Percentiles rank a stretch among this genome's conserved stretches.
These are phyloP conservation scores for Boletus huronensis DNA, from an alignment of 768 basidiomycete species.

Conservation along the genomic window DNA sequence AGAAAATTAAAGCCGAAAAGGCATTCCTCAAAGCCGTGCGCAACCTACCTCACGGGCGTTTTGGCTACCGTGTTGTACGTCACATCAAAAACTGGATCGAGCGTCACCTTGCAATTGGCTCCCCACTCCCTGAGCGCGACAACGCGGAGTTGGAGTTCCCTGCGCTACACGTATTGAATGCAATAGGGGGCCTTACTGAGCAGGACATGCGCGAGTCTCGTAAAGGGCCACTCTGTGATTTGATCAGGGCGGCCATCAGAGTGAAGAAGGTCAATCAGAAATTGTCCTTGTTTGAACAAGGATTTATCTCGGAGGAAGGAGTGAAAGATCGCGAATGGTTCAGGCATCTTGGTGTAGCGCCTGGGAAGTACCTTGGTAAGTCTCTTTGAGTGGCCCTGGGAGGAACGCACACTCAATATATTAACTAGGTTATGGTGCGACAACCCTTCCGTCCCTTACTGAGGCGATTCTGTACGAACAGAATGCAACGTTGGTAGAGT, in stretches of 20 bases:
- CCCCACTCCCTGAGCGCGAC: neutral
- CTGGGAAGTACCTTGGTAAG: conserved; percentile 80
- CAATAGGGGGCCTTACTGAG: neutral
- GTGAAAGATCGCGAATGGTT: conserved; percentile 86
- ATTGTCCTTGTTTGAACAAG: conserved; percentile 68
- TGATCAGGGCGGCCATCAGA: conserved; percentile 57
- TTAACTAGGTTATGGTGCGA: conserved; percentile 73
- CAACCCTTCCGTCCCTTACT: conserved; percentile 75
- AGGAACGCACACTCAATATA: neutral
- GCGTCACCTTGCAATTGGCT: conserved; percentile 7
- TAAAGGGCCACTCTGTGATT: conserved; percentile 36
- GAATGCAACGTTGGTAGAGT: conserved; percentile 54
- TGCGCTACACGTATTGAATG: neutral
- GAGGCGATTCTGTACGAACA: conserved; percentile 73
- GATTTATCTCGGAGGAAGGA: conserved; percentile 76
- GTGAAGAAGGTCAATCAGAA: conserved; percentile 61
- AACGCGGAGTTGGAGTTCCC: conserved; percentile 1
- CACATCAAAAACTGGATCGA: conserved; percentile 29
- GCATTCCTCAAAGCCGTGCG: conserved; percentile 46
- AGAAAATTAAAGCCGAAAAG: conserved; percentile 54
- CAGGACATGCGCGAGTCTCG: conserved; percentile 12
- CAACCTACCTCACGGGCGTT: conserved; percentile 11
- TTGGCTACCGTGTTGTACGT: neutral
- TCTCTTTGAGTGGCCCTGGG: neutral
- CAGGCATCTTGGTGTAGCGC: conserved; percentile 79